Base-by-base conservation (phyloP, 805 yeast species). In the Allodekkera sacchari region DNA sequence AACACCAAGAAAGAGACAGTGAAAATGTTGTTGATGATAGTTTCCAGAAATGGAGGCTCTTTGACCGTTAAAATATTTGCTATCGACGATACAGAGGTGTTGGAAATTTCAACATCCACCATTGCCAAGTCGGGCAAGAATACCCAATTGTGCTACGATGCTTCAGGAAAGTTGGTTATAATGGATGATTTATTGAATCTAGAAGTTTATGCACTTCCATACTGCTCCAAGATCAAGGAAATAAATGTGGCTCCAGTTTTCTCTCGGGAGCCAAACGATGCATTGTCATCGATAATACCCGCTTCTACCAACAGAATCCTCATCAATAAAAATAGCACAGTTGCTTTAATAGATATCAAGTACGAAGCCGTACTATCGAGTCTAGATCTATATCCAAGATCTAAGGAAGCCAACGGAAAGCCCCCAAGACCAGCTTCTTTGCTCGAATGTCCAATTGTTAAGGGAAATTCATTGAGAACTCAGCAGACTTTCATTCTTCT, bases 301-400 rank as follows among this genome's bases (percentile, higher is more conserved):
- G 65, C 66, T 4, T 57, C 71, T 24, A 49, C 64, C 10, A 70
- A 67, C 41, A 57, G 79, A 41, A 41, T 70, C n/a, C 47, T 72
- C 8, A 39, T 71, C 7, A 52, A 71, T 0, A 48, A 53, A 32
- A 59, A 58, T 18, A 53, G 59, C 37, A 55, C 60, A 31, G 45
- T 71, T 22, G 57, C 60, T 24, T 48, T 72, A 31, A 41, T 72
- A 30, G 74, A 71, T 44, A 52, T 63, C 40, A 60, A 62, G 37
- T 67, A 50, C 39, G 60, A 60, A 28, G 60, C 71, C 30, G 43
- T 66, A 11, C 34, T 56, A 10, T 48, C 57, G 7, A 37, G 41
- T 6, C 34, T 52, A 10, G 58, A 55, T 35, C 34, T 53, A 7
- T 52, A 52, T 31, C 30, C 56, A 7, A 52, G 53, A 31, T 44